These are phyloP conservation scores for Neurospora pannonica DNA, from an alignment of 495 filamentous ascomycete genomes.

Conservation along the genomic window DNA sequence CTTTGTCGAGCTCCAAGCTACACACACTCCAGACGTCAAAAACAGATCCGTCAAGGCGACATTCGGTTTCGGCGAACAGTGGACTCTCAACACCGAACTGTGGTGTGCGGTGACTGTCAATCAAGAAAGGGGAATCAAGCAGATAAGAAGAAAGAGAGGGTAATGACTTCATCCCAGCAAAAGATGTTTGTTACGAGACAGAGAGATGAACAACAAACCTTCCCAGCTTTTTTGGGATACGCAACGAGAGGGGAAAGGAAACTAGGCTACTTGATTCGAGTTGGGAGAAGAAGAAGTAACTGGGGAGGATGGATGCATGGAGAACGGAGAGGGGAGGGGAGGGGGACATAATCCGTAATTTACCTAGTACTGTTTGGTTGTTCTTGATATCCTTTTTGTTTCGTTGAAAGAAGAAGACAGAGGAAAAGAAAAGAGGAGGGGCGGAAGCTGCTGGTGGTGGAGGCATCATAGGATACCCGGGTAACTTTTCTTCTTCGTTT, in stretches of 20 bases:
- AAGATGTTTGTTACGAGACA: too few relatives aligned
- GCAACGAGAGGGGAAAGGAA: too few relatives aligned
- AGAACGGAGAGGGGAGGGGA: neutral
- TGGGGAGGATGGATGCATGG: neutral
- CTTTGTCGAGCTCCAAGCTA: too few relatives aligned
- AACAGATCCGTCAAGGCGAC: too few relatives aligned
- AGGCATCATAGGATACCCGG: constrained; percentile 1
- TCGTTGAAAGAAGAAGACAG: neutral
- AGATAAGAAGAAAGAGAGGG: too few relatives aligned
- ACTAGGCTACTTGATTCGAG: too few relatives aligned
- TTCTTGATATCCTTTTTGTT: neutral
- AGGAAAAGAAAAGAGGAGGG: neutral
- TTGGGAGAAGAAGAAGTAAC: neutral
- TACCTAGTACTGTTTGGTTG: neutral
- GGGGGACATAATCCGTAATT: neutral
- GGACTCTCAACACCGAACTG: too few relatives aligned
- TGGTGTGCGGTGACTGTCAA: too few relatives aligned
- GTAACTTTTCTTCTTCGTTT: neutral
- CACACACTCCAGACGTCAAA: too few relatives aligned
- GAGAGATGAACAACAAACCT: neutral
- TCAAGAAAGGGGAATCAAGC: too few relatives aligned
- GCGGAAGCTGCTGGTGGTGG: neutral
- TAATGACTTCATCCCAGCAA: too few relatives aligned
- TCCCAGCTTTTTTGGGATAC: neutral
- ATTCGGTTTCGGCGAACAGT: too few relatives aligned